Conservation (phyloP, 1,284 basidiomycete species). For the Puccinia novopanici region DNA sequence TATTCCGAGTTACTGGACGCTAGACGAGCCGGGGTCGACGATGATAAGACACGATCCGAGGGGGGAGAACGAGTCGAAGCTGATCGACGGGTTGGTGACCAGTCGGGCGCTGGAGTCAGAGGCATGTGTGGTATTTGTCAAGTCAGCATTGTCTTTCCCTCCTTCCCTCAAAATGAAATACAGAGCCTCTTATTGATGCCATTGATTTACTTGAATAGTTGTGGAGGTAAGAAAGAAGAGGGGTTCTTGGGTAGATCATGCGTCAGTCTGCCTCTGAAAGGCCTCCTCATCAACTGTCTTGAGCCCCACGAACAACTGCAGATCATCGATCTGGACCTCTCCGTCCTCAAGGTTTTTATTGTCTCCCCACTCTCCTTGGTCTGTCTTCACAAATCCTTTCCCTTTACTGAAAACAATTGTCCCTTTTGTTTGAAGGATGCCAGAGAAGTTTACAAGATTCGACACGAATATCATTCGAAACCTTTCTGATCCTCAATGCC, state of each 20-base stretch:
- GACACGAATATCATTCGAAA: conserved; percentile 17
- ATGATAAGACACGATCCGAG: conserved; percentile 23
- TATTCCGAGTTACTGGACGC: conserved; percentile 32
- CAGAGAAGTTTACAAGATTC: conserved; percentile 18
- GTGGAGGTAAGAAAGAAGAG: conserved; percentile 38
- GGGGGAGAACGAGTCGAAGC: neutral
- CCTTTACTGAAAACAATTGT: neutral
- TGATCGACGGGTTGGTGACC: conserved; percentile 26
- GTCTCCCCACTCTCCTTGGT: neutral
- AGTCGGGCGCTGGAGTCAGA: conserved; percentile 29
- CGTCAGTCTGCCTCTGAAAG: conserved; percentile 34
- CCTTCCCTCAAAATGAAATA: neutral
- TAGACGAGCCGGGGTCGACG: conserved; percentile 11
- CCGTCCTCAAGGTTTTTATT: neutral
- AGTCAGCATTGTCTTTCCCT: conserved; percentile 3
- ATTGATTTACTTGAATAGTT: neutral
- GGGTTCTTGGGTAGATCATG: conserved; percentile 36
- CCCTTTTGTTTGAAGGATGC: conserved; percentile 21
- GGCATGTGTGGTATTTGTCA: conserved; percentile 43
- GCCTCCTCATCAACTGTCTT: neutral
- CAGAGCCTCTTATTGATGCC: neutral
- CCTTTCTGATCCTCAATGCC: neutral
- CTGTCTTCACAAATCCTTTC: neutral
- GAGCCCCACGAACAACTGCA: conserved; percentile 17
- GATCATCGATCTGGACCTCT: conserved; percentile 20